Evolutionary conservation across 805 yeast species (phyloP).

Genomic region (Sugiyamaella boreocaroliniensis): DNA sequence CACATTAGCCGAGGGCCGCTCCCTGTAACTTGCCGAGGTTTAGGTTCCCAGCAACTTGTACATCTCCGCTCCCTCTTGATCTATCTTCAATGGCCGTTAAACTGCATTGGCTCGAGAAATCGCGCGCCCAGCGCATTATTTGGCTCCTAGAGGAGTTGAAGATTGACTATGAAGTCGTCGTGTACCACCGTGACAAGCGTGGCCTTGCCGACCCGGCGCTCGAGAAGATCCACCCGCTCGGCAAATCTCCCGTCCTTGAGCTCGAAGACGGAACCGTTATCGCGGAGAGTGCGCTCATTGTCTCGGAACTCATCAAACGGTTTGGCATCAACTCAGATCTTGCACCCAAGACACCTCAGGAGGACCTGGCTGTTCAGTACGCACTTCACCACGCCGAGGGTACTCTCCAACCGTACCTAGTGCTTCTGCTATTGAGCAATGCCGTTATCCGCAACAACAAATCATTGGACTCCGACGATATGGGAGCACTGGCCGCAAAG

Average conservation of each 20-base stretch:
- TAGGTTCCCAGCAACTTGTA: neutral
- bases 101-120: slow-evolving; percentile 20
- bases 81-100: neutral
- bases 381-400: slow-evolving; percentile 57
- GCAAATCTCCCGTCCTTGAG: slow-evolving; percentile 57
- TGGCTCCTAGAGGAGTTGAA: slow-evolving; percentile 61
- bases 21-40: neutral
- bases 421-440: slow-evolving; percentile 33
- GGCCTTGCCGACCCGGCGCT: slow-evolving; percentile 46
- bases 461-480: slow-evolving; percentile 29
- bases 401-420: slow-evolving; percentile 46
- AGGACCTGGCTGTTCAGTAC: slow-evolving; percentile 42
- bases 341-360: slow-evolving; percentile 35
- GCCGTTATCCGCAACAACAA: slow-evolving; percentile 31
- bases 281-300: slow-evolving; percentile 58
- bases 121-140: slow-evolving; percentile 54
- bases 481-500: slow-evolving; percentile 39
- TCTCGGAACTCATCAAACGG: slow-evolving; percentile 44
- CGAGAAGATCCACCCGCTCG: slow-evolving; percentile 51
- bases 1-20: no score
- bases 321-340: slow-evolving; percentile 42
- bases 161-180: slow-evolving; percentile 47
- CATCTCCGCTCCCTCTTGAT: neutral
- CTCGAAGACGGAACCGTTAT: slow-evolving; percentile 34
- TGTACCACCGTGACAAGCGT: slow-evolving; percentile 44